Base-by-base conservation (phyloP, 371 early-diverging fungal genomes). In the Lichtheimia corymbifera region DNA sequence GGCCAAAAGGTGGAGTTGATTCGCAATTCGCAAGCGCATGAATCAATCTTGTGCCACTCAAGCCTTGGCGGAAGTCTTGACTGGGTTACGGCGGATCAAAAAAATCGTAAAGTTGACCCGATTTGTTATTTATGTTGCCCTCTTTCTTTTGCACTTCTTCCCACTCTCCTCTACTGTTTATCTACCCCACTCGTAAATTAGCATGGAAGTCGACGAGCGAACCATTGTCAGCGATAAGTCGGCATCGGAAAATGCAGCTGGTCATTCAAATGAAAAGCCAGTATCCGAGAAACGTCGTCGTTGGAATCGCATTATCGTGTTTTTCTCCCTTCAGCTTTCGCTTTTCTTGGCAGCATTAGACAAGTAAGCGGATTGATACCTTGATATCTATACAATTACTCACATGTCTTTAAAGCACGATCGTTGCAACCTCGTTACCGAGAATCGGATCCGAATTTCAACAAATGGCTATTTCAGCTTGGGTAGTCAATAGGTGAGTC, bases 341-440 rank as follows among this genome's bases (percentile, higher is more conserved):
- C 63, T 90, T 5, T 91, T 94, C 67, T 79, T 94, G 59, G 90
- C 89, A 25, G 90, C 89, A 56, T 75, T 93, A 47, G 93, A 93
- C 66, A 83, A 69, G 80, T 76, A 74, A 68, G 50, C 35, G 12
- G 4, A 13, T n/a, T 28, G 11, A 43, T 17, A n/a, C 3, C 14
- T 13, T 22, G 18, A 22, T 13, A 7, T 22, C 22, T 15, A 27
- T 30, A 18, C 24, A 55, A 25, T 61, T 22, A 35, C 9, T 27
- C 40, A 13, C 15, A 4, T 2, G 1, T 5, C 35, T 52, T 54
- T 63, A 9, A 27, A 43, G 85, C 65, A 91, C 91, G 0, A 90
- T 94, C 53, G 88, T 93, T 27, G 74, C 90, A 9, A 90, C 88
- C 0, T 90, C 91, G 42, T 65, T 92, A 43, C 89, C 91, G 1